phyloP scores from a whole-genome alignment of 2,329 filamentous ascomycete genomes.

The Lasiodiplodia hormozganensis region DNA sequence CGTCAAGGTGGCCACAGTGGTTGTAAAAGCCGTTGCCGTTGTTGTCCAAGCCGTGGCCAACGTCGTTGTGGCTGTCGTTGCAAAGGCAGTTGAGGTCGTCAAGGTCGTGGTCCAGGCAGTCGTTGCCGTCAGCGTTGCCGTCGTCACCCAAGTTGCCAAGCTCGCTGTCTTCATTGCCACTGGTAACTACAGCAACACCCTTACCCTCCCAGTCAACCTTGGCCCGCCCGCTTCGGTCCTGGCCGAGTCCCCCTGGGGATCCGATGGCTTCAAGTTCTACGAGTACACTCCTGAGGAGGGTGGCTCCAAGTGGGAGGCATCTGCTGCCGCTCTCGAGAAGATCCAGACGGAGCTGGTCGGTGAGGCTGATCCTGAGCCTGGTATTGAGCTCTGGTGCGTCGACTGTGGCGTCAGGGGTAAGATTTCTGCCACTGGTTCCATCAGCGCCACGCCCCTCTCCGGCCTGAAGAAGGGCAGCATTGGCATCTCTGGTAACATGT shows the following conservation, averaged over 20 bases:
- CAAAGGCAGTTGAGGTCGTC: slow-evolving; percentile 15
- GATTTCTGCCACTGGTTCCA: slow-evolving; percentile 28
- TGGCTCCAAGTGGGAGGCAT: slow-evolving; percentile 11
- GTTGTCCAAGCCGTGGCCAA: slow-evolving; percentile 17
- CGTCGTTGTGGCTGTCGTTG: not conserved
- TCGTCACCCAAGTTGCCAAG: slow-evolving; percentile 3
- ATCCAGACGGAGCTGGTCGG: slow-evolving; percentile 27
- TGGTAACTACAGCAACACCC: slow-evolving; percentile 25
- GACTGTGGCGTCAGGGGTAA: slow-evolving; percentile 31
- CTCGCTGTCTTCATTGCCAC: slow-evolving; percentile 25
- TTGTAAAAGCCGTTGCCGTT: not conserved
- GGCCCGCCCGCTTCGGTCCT: slow-evolving; percentile 20
- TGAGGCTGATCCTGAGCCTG: slow-evolving; percentile 29
- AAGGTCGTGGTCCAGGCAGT: slow-evolving; percentile 13
- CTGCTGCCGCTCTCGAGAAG: slow-evolving; percentile 13
- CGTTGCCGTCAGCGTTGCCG: slow-evolving; percentile 8
- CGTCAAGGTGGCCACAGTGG: not conserved
- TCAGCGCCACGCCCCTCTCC: slow-evolving; percentile 27
- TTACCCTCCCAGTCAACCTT: slow-evolving; percentile 26
- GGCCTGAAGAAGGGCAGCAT: slow-evolving; percentile 30
- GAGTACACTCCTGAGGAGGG: slow-evolving; percentile 19
- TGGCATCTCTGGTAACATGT: slow-evolving; percentile 28
- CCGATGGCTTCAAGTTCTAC: slow-evolving; percentile 29
- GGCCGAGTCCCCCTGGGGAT: slow-evolving; percentile 29
- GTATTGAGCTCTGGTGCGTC: slow-evolving; percentile 32